Base-by-base conservation (phyloP, 2,329 filamentous ascomycete species). In the Aspergillus nomiae region DNA sequence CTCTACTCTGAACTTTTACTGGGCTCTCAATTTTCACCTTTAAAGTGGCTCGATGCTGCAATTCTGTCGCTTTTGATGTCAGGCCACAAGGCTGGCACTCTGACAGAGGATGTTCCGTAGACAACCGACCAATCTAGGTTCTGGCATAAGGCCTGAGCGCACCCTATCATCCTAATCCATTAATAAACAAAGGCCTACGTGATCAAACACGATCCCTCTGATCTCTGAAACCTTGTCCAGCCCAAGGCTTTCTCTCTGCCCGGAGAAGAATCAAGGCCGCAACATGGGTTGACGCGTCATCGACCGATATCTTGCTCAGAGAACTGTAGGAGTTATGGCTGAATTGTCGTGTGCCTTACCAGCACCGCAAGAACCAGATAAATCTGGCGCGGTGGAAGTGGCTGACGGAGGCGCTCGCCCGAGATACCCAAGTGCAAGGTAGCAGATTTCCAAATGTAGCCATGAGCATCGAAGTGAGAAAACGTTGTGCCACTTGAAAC, bases 41-140 rank as follows among this genome's bases (percentile, higher is more conserved):
- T 7, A 24, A 26, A 36, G 28, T 54, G 19, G 50, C 14, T 54
- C 3, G n/a, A 21, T 26, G 9, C 30, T 38, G 51, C 34, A 16
- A 11, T 26, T 38, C 6, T 32, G 32, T 36, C 32, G 28, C 8
- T 26, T 28, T 12, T 9, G 51, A 41, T 41, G 51, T 55, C 51
- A 55, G 34, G 34, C 51, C 51, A 55, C 51, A 36, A 28, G 34
- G 51, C 51, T 55, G 51, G 32, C 11, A 55, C 14, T 55, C 32
- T 38, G 34, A 24, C n/a, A 19, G 21, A 21, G 32, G 9, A 54
- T 50, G 24, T 24, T 38, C 32, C 21, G 51, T 26, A 26, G 51
- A 38, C 32, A 38, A 38, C 51, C 51, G 51, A 16, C 38, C 32
- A 55, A 55, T 55, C 51, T 55, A 55, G 51, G 51, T 55, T 55